These are phyloP conservation scores for Exophiala sideris DNA, from an alignment of 2,329 filamentous ascomycete species.

Conservation along the genomic window DNA sequence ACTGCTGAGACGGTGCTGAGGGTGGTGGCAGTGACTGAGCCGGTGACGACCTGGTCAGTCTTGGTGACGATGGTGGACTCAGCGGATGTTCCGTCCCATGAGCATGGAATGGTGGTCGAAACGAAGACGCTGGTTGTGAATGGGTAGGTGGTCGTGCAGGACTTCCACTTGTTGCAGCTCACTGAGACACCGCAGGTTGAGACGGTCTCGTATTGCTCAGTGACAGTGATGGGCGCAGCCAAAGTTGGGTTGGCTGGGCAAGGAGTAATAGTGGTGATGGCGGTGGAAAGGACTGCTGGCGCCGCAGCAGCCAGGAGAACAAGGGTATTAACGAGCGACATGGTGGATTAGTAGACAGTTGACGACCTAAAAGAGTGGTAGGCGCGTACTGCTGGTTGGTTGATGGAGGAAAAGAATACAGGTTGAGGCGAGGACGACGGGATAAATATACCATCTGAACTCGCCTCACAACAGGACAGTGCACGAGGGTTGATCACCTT, in stretches of 20 bases:
- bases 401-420: no score
- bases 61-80: slow-evolving; percentile 1
- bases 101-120: slow-evolving; percentile 8
- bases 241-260: background rate
- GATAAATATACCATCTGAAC: no score
- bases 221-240: background rate
- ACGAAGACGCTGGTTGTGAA: slow-evolving; percentile 5
- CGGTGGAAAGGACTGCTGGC: no score
- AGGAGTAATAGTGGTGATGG: background rate
- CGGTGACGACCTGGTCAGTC: slow-evolving; percentile 4
- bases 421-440: no score
- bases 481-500: no score
- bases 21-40: background rate
- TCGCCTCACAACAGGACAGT: no score
- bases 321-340: no score
- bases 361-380: no score
- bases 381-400: no score
- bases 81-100: background rate
- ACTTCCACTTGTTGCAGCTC: slow-evolving; percentile 3
- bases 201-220: slow-evolving; percentile 3
- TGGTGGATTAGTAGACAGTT: no score
- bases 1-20: slow-evolving; percentile 1
- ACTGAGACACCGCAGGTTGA: slow-evolving; percentile 1
- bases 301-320: no score
- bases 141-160: background rate